Conservation (phyloP, 768 basidiomycete genomes). For the Mycena metata region DNA sequence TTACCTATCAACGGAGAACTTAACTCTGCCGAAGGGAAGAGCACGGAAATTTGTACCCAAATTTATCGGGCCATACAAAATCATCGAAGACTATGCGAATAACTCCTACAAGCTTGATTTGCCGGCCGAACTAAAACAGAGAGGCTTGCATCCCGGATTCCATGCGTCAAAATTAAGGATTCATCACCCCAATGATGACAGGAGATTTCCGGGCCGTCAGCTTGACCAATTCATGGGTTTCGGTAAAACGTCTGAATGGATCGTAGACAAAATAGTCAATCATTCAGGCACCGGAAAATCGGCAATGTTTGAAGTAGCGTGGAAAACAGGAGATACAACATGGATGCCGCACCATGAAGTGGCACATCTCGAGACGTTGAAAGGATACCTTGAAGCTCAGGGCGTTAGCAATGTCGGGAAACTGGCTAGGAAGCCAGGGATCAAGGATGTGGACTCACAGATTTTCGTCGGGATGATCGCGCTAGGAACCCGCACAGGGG, state of each 20-base stretch:
- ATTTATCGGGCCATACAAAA: constrained; percentile 1
- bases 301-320: constrained; percentile 40
- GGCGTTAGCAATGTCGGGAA: background rate
- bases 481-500: too few species aligned
- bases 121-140: background rate
- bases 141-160: background rate
- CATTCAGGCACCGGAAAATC: constrained; percentile 39
- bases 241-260: background rate
- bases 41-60: background rate
- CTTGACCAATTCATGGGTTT: background rate
- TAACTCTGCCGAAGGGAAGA: background rate
- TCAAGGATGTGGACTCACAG: too few species aligned
- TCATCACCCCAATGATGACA: constrained; percentile 5
- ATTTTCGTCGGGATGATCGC: too few species aligned
- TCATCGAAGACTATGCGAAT: background rate
- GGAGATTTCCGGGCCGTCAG: constrained; percentile 1
- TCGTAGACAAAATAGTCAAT: background rate
- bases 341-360: constrained; percentile 39
- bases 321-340: constrained; percentile 41
- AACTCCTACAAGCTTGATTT: background rate
- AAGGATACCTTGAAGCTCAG: background rate
- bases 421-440: too few species aligned
- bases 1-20: constrained; percentile 2
- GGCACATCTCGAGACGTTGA: constrained; percentile 24
- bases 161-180: background rate